Evolutionary conservation across 305 asterid genomes (phyloP), one percentile per base, ranked within the genome.

Genomic region (Fraxinus platypoda): DNA sequence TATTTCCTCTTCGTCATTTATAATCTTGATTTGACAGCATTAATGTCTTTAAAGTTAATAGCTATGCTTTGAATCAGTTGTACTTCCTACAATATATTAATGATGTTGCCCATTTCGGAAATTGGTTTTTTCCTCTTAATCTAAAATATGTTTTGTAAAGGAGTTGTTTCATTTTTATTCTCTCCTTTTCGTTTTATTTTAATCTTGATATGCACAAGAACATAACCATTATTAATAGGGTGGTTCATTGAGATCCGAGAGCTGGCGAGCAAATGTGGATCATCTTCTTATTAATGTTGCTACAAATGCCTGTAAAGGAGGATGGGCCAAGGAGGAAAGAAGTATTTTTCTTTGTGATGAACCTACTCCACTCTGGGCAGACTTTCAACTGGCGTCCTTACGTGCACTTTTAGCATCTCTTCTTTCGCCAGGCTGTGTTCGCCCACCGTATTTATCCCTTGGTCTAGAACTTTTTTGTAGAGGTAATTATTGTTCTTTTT

Each of bases 381-480:
- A 89, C 75, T 91, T 91, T 87, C 98, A 94, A 85, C 88, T 92
- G 74, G 94, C 98, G 82, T 87, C 96, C 72, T 91, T 95, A 41
- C 96, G 88, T 75, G 97, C 98, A 71, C 96, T 95, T 88, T 85
- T 90, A 90, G 98, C 96, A 66, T 95, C 98, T 83, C 97, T 95
- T 82, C 92, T 92, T 88, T 95, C 97, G 4, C 94, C 94, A 1
- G 90, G 95, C 76, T 86, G 85, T 76, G 84, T 76, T 81, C 94
- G 96, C 73, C 95, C 98, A 30, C 83, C 93, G 6, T 91, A 94
- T 85, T 91, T 95, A 17, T 87, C 91, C 54, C 91, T 84, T 62
- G 86, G 94, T 81, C 90, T 92, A 6, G 91, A 93, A 75, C 95
- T 94, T 86, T 94, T 91, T 80, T 93, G 88, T 31, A 86, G 85